Conservation (phyloP, 441 rosid species). For the Brassica balearica region DNA sequence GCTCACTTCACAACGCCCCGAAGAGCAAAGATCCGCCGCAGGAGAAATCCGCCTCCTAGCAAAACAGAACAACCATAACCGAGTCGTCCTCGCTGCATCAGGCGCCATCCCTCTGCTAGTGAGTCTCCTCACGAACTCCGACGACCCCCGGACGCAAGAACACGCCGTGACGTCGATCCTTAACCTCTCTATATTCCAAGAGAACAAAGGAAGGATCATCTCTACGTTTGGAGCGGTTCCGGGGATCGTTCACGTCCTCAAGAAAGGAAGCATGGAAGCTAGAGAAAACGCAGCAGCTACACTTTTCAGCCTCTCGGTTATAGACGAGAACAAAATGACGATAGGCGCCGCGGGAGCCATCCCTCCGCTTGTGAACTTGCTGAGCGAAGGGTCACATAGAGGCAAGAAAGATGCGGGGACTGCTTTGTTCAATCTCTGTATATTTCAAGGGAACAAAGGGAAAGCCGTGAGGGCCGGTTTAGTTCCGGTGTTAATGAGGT, state of each 20-base stretch:
- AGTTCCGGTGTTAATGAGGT: constrained; percentile 73
- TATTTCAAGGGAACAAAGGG: constrained; percentile 91
- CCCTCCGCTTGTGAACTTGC: constrained; percentile 78
- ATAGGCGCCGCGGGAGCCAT: constrained; percentile 88
- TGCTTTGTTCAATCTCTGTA: constrained; percentile 88
- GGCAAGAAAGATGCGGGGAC: constrained; percentile 97
- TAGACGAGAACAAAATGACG: constrained; percentile 82
- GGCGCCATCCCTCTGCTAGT: constrained; percentile 95
- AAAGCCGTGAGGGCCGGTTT: constrained; percentile 92
- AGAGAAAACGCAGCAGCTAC: constrained; percentile 98
- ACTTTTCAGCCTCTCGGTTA: constrained; percentile 90
- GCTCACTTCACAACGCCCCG: constrained; percentile 64
- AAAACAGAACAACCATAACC: constrained; percentile 81
- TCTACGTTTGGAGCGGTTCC: constrained; percentile 75
- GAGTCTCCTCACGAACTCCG: constrained; percentile 60
- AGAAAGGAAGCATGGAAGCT: constrained; percentile 96
- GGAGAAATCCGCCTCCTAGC: constrained; percentile 95
- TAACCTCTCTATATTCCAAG: constrained; percentile 88
- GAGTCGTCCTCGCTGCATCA: constrained; percentile 84
- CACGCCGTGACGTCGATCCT: constrained; percentile 93
- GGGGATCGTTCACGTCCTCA: constrained; percentile 84
- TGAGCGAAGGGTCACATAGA: constrained; percentile 86
- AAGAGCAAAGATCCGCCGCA: constrained; percentile 79
- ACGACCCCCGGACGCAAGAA: constrained; percentile 77
- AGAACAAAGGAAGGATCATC: constrained; percentile 80